Percentiles rank a stretch among this genome's conserved stretches.
phyloP scores from a whole-genome alignment of 371 early-diverging fungal species.

The Mortierella sp. region DNA sequence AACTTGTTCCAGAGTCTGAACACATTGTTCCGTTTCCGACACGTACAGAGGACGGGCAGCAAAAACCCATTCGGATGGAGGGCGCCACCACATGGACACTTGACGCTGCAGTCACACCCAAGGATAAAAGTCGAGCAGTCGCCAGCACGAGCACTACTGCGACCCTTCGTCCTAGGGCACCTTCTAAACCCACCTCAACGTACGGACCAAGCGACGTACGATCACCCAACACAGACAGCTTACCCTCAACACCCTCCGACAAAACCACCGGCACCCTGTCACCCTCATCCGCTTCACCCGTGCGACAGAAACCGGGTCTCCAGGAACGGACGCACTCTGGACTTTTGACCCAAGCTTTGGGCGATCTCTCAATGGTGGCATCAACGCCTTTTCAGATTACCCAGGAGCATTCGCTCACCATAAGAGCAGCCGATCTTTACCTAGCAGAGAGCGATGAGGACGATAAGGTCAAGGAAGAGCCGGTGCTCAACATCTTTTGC shows the following conservation, averaged over 20 bases:
- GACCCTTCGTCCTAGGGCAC: background rate
- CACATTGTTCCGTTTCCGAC: slow-evolving; percentile 40
- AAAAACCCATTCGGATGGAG: slow-evolving; percentile 8
- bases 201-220: background rate
- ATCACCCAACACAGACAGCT: background rate
- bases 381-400: slow-evolving; percentile 4
- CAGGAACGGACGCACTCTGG: slow-evolving; percentile 31
- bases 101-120: slow-evolving; percentile 13
- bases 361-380: slow-evolving; percentile 21
- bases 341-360: slow-evolving; percentile 33
- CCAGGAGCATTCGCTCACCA: slow-evolving; percentile 15
- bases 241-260: background rate
- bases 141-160: background rate
- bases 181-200: background rate
- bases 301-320: slow-evolving; percentile 1
- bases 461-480: slow-evolving; percentile 21
- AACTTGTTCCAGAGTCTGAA: slow-evolving; percentile 29
- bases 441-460: slow-evolving; percentile 16
- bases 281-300: slow-evolving; percentile 14
- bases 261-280: background rate
- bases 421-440: background rate
- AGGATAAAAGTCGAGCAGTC: background rate
- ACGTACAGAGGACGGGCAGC: slow-evolving; percentile 25
- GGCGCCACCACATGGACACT: slow-evolving; percentile 37
- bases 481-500: slow-evolving; percentile 28